Conservation (phyloP, 1,284 basidiomycete genomes). For the Moesziomyces globuligerus region DNA sequence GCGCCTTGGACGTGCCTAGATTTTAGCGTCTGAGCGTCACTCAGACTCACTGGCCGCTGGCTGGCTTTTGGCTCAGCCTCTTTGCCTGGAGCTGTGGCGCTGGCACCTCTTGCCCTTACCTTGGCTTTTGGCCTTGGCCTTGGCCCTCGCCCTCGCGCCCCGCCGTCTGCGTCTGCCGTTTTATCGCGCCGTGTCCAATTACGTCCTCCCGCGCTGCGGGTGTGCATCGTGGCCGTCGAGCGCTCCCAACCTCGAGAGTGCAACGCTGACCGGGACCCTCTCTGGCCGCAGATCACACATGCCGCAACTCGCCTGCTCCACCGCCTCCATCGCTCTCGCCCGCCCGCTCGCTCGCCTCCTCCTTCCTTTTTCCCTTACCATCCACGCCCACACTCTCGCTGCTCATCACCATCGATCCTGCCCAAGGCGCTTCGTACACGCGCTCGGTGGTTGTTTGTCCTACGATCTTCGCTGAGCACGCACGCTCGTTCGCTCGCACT, state of each 20-base stretch:
- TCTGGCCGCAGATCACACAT: slow-evolving; percentile 14
- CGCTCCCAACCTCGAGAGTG: background rate
- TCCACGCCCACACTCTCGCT: background rate
- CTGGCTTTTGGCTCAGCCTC: too few species aligned
- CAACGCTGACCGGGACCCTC: slow-evolving; percentile 23
- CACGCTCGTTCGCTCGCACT: background rate
- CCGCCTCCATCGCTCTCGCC: slow-evolving; percentile 4
- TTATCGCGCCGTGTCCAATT: slow-evolving; percentile 2
- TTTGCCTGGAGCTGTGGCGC: too few species aligned
- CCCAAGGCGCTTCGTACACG: background rate
- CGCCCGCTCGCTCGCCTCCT: too few species aligned
- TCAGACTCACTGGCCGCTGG: too few species aligned
- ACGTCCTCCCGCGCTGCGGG: slow-evolving; percentile 10
- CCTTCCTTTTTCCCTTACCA: background rate
- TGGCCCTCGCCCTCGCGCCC: too few species aligned
- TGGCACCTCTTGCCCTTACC: too few species aligned
- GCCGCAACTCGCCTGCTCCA: slow-evolving; percentile 7
- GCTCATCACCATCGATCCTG: background rate
- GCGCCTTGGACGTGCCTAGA: too few species aligned
- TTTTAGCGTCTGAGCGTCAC: too few species aligned
- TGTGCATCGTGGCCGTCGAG: slow-evolving; percentile 8
- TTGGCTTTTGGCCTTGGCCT: too few species aligned
- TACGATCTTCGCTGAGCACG: background rate
- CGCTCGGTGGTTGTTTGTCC: background rate
- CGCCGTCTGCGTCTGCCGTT: background rate